Evolutionary conservation across 805 yeast genomes (phyloP).

Genomic region (Spencermartinsiella europaea): DNA sequence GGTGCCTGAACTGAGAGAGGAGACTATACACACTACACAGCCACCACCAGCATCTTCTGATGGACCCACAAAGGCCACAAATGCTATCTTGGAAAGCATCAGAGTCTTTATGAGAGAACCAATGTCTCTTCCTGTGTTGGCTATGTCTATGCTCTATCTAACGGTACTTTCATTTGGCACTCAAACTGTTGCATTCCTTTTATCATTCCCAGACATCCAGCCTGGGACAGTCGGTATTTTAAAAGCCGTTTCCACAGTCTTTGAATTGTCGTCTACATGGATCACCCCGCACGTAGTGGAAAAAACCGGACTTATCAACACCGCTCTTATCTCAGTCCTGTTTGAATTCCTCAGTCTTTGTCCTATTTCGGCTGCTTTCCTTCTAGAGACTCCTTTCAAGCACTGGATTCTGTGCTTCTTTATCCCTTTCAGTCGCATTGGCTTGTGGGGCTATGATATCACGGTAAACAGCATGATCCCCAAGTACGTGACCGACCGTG

Average conservation of each 20-base stretch:
- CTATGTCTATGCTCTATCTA: conserved; percentile 31
- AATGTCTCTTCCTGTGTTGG: conserved; percentile 30
- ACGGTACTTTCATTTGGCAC: conserved; percentile 39
- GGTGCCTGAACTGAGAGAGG: conserved; percentile 31
- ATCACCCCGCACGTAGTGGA: conserved; percentile 29
- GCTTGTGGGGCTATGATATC: conserved; percentile 41
- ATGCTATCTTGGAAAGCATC: neutral
- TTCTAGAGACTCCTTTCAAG: conserved; percentile 4
- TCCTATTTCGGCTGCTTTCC: conserved; percentile 25
- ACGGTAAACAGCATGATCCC: conserved; percentile 33
- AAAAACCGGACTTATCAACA: conserved; percentile 27
- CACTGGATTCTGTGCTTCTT: conserved; percentile 8
- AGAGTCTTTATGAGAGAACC: conserved; percentile 26
- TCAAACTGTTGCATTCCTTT: conserved; percentile 34
- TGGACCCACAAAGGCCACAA: neutral
- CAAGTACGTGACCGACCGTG: conserved; percentile 14
- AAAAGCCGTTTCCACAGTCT: conserved; percentile 31
- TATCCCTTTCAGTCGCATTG: conserved; percentile 30
- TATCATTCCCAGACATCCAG: conserved; percentile 28
- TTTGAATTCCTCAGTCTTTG: conserved; percentile 30
- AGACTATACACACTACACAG: too few species aligned
- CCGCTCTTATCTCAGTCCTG: conserved; percentile 30
- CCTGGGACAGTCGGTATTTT: conserved; percentile 32
- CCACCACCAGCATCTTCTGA: neutral
- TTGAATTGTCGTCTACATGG: conserved; percentile 34